Conservation (phyloP, 2,329 filamentous ascomycete genomes). For the Trichoderma guizhouense region DNA sequence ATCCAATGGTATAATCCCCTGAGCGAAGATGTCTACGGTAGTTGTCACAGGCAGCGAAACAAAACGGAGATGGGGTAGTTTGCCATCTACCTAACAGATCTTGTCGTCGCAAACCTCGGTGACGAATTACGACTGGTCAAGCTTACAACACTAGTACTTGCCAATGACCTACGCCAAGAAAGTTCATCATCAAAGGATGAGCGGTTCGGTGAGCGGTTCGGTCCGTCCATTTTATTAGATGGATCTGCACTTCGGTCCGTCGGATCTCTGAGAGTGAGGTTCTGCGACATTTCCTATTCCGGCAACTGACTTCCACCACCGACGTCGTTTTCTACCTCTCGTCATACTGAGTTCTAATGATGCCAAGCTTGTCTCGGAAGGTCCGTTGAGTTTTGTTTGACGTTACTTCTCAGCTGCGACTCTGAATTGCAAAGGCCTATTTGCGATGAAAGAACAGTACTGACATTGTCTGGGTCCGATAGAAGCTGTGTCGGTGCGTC, state of each 20-base stretch:
- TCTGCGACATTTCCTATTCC: background rate
- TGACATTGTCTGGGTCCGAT: background rate
- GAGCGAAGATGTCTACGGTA: background rate
- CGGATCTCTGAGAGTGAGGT: background rate
- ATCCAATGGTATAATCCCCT: accelerated
- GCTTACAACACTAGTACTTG: background rate
- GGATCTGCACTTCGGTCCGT: background rate
- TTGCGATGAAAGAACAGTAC: background rate
- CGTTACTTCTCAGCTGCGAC: background rate
- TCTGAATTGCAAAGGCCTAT: background rate
- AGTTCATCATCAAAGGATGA: background rate
- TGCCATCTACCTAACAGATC: background rate
- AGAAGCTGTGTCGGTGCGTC: background rate
- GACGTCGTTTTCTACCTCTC: too few species aligned
- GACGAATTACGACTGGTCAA: background rate
- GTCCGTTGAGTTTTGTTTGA: background rate
- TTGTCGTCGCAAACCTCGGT: background rate
- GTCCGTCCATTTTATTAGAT: background rate
- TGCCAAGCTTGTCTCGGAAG: background rate
- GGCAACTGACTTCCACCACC: background rate
- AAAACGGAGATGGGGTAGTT: background rate
- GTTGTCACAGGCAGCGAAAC: background rate
- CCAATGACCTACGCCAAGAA: background rate
- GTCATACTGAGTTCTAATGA: background rate
- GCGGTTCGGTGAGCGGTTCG: background rate